Conservation (phyloP, 345 rosid genomes). For the Kernera saxatilis region DNA sequence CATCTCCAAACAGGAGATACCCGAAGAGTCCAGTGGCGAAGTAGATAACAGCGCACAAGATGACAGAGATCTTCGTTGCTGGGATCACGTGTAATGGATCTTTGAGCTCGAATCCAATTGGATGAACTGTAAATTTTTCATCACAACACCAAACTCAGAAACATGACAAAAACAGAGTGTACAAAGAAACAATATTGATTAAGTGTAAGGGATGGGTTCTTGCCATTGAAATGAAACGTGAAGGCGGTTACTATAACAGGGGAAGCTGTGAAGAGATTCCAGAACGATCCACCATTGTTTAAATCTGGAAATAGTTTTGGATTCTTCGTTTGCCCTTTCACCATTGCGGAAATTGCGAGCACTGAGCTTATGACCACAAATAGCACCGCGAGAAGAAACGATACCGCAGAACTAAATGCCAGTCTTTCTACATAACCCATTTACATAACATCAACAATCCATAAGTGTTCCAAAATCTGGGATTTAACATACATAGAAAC, state of each 20-base stretch:
- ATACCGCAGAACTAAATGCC: constrained; percentile 22
- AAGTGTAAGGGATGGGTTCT: constrained; percentile 9
- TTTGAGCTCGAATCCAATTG: constrained; percentile 67
- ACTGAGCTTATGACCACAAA: constrained; percentile 69
- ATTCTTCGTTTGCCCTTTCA: constrained; percentile 53
- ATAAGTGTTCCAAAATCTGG: too few species aligned
- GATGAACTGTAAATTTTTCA: constrained; percentile 58
- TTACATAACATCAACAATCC: not conserved
- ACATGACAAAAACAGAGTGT: not conserved
- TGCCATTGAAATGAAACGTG: constrained; percentile 91
- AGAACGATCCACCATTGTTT: constrained; percentile 47
- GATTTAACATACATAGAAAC: too few species aligned
- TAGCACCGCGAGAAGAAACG: constrained; percentile 51
- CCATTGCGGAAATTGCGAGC: constrained; percentile 50
- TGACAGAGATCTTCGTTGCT: constrained; percentile 56
- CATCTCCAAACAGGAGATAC: constrained; percentile 74
- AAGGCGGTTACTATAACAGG: constrained; percentile 93
- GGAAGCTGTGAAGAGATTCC: constrained; percentile 77
- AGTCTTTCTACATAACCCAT: constrained; percentile 11
- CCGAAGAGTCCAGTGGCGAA: constrained; percentile 67
- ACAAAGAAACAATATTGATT: not conserved
- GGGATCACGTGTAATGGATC: constrained; percentile 51
- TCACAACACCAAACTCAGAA: not conserved
- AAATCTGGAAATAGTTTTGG: constrained; percentile 60
- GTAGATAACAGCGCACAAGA: constrained; percentile 60